Evolutionary conservation across 2,329 filamentous ascomycete species (phyloP).

Genomic region (Fusarium nanum): DNA sequence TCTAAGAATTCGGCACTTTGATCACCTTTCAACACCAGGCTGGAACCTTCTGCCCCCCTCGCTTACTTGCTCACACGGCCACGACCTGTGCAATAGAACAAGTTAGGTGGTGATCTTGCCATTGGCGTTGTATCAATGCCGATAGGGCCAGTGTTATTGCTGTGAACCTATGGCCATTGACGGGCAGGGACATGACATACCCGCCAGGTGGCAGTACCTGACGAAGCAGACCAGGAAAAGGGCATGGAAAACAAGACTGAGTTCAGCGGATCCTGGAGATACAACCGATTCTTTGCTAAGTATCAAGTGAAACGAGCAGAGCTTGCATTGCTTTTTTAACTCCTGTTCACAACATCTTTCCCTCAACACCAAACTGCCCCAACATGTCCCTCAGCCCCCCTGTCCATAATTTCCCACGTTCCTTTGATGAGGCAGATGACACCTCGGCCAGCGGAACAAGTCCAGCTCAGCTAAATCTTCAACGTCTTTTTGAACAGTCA

Average conservation of each 20-base stretch:
- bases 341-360: not conserved
- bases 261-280: not conserved
- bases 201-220: slow-evolving; percentile 26
- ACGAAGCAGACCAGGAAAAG: slow-evolving; percentile 8
- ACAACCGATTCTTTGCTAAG: slow-evolving; percentile 6
- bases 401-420: slow-evolving; percentile 42
- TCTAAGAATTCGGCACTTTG: slow-evolving; percentile 3
- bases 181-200: slow-evolving; percentile 26
- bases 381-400: slow-evolving; percentile 53
- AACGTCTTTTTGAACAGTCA: slow-evolving; percentile 72
- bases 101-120: not conserved
- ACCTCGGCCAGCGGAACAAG: slow-evolving; percentile 57
- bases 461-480: slow-evolving; percentile 72
- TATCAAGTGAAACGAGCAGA: slow-evolving; percentile 40
- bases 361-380: slow-evolving; percentile 21
- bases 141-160: slow-evolving; percentile 14
- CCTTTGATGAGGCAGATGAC: slow-evolving; percentile 43
- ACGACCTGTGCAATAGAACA: not conserved
- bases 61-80: not conserved
- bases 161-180: slow-evolving; percentile 8
- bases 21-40: slow-evolving; percentile 1
- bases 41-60: slow-evolving; percentile 1
- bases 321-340: not conserved
- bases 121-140: not conserved
- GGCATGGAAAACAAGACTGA: not conserved